Evolutionary conservation across 2,329 filamentous ascomycete species (phyloP), one percentile per base, ranked within the genome.

Genomic region (Alternaria incomplexa): DNA sequence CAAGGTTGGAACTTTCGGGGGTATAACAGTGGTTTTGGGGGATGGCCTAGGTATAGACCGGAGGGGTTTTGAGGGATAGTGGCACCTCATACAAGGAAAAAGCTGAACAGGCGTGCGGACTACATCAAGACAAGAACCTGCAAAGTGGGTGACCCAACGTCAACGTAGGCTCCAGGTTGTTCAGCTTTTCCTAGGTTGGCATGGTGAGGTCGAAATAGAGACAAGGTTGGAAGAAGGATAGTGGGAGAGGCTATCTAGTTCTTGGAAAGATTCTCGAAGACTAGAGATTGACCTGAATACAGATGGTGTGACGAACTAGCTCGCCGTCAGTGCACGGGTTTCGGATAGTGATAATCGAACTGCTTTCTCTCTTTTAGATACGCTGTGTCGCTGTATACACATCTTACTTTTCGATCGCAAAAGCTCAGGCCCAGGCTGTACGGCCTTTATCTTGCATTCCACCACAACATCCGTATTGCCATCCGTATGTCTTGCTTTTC

Each of bases 1-100:
- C 52, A 59, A 3, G 57, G 64, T 4, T 64, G 61, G 63, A 62
- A 22, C 25, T 68, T 54, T 10, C 36, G 60, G 13, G 60, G 60
- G 6, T 63, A 63, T 43, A 26, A 20, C 3, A 25, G 15, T 5
- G 61, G 51, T 10, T 20, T 50, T 11, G 51, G 56, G 1, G 56
- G 56, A 3, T 60, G n/a, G n/a, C 61, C 56, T 1, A 25, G 46
- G 6, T 61, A 51, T 23, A 51, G 40, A 15, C 56, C n/a, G 15
- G 46, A 40, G 3, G 25, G 45, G 8, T 23, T 28, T n/a, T 40
- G 8, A 50, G 43, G 32, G 15, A 25, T n/a, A 36, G 50, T 36
- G 15, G n/a, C 3, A 11, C 30, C 13, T 26, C 20, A 4, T 20
- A 36, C 6, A 36, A 20, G 17, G 10, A 6, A 26, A 12, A 11